phyloP scores from a whole-genome alignment of 345 rosid genomes.

The Rhodamnia rubescens region DNA sequence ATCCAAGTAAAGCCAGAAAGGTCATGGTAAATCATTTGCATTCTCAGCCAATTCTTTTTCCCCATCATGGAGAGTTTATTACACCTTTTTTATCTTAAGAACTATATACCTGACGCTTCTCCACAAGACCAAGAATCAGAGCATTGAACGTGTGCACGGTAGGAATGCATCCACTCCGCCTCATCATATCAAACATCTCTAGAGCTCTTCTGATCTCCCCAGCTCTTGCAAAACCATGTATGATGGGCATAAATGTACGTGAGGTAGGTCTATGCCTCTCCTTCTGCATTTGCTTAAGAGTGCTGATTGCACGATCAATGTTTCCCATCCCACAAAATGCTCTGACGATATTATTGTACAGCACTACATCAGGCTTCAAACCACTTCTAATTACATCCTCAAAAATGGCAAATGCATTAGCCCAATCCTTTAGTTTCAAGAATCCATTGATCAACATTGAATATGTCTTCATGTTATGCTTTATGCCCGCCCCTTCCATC shows the following conservation, averaged over 20 bases:
- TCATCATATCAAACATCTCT: constrained; percentile 83
- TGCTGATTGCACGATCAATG: constrained; percentile 79
- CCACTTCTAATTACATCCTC: constrained; percentile 75
- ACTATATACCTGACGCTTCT: constrained; percentile 66
- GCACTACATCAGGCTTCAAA: constrained; percentile 77
- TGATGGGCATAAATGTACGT: constrained; percentile 85
- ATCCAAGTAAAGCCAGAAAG: neutral
- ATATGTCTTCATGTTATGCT: constrained; percentile 88
- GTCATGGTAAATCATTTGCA: neutral
- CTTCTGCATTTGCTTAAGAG: constrained; percentile 85
- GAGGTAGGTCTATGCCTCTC: constrained; percentile 74
- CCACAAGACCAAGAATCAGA: constrained; percentile 80
- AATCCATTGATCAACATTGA: constrained; percentile 94
- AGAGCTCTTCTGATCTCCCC: constrained; percentile 77
- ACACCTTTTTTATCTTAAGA: neutral
- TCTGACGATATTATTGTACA: constrained; percentile 69
- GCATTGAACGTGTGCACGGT: constrained; percentile 89
- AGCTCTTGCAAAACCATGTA: constrained; percentile 67
- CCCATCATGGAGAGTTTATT: neutral
- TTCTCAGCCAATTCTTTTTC: neutral
- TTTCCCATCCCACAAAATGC: constrained; percentile 99
- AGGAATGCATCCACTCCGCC: constrained; percentile 86
- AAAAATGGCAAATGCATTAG: constrained; percentile 78
- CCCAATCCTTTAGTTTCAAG: constrained; percentile 87
- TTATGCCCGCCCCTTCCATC: constrained; percentile 67